A percentile compares a stretch with the other conserved stretches of the same genome.
Evolutionary conservation across 1,284 basidiomycete genomes (phyloP).

Genomic region (Trichosporon faecale): DNA sequence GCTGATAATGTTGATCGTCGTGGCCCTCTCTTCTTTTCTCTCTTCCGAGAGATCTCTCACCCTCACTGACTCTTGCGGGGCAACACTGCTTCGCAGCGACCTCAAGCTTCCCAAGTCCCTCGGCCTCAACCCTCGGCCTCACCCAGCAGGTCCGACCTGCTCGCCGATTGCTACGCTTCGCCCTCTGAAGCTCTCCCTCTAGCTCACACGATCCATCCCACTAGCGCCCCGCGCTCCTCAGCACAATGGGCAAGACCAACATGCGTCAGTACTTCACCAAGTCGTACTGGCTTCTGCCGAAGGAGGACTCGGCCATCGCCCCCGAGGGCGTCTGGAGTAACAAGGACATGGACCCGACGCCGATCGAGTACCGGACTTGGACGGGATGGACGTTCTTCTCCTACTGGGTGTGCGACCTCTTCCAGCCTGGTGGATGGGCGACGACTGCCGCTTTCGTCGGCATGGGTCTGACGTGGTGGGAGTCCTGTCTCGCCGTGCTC

Average conservation of each 20-base stretch:
- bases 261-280: not conserved
- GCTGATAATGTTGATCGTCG: not conserved
- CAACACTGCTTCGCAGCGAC: not conserved
- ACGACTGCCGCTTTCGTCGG: constrained; percentile 37
- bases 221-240: too few species aligned
- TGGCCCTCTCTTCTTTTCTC: not conserved
- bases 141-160: too few species aligned
- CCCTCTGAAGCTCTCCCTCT: not conserved
- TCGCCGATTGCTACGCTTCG: too few species aligned
- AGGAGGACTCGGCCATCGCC: constrained; percentile 42
- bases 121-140: not conserved
- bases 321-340: constrained; percentile 44
- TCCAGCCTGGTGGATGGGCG: constrained; percentile 39
- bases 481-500: constrained; percentile 24
- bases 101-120: not conserved
- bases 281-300: constrained; percentile 37
- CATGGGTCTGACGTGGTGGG: constrained; percentile 46
- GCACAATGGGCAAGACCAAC: not conserved
- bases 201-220: too few species aligned
- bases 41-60: not conserved
- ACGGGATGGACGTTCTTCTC: constrained; percentile 40
- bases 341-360: constrained; percentile 46
- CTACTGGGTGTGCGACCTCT: constrained; percentile 43
- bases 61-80: not conserved
- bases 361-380: constrained; percentile 38